Base-by-base conservation (phyloP, 208 protist species). In the Leishmania braziliensis region DNA sequence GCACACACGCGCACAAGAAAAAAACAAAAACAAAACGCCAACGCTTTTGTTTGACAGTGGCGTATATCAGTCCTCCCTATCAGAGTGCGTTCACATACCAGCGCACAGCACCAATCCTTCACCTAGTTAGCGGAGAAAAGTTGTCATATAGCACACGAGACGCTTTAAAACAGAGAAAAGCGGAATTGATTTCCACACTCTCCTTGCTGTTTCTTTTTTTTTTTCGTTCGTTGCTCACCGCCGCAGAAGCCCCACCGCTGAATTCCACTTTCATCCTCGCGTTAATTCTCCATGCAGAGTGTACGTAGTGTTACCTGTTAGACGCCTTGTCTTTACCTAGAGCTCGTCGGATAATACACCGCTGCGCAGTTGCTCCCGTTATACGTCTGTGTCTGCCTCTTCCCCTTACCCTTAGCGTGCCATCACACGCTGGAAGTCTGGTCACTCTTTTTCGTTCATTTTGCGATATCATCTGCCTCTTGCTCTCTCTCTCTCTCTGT, bases 1-100 rank as follows among this genome's bases (percentile, higher is more conserved):
- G n/a, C 43, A 50, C 18, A 51, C 2, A 51, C 69, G 8, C 33
- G 0, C 63, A 54, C 62, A 54, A 54, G n/a, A 6, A 4, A 54
- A 18, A 80, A 74, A 75, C 36, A 58, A 58, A 43, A 75, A 54
- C 20, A 74, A 58, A 62, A 68, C 62, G 29, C 29, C 29, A 68
- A 12, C 62, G 9, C 62, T 43, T 43, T 20, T 5, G 29, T 39
- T 39, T 14, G 12, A 68, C 12, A 4, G 62, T 14, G 4, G 9
- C 29, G 4, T 68, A 14, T 14, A 3, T 14, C 43, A 46, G 43
- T 39, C 39, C 14, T 18, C 0, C 14, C 29, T 39, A 39, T 68
- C 9, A 68, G 39, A 29, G 29, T 43, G 62, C 62, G 29, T 29
- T 33, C 62, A 68, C 14, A 29, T 14, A 39, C 4, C 9, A 23